A percentile compares a stretch with the other conserved stretches of the same genome.
Conservation (phyloP, 495 filamentous ascomycete species). For the Xylaria cubensis region DNA sequence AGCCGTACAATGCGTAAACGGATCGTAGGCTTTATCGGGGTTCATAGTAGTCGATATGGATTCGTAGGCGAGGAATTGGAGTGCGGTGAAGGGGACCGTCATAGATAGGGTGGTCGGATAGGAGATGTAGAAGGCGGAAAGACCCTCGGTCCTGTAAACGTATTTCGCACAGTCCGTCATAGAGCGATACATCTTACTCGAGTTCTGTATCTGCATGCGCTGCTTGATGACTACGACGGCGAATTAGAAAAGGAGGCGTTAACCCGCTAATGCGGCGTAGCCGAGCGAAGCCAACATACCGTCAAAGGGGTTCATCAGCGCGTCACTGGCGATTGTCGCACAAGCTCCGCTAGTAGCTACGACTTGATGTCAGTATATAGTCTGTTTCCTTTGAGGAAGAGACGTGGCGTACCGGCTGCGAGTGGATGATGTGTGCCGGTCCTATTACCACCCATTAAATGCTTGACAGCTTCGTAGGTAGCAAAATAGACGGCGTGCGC, state of each 20-base stretch:
- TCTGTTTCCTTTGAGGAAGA: constrained; percentile 21
- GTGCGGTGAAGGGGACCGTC: constrained; percentile 96
- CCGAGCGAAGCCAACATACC: constrained; percentile 62
- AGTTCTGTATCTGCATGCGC: constrained; percentile 97
- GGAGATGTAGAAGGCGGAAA: constrained; percentile 95
- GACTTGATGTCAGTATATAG: constrained; percentile 30
- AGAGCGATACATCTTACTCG: constrained; percentile 79
- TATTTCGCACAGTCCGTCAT: constrained; percentile 83
- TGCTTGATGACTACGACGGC: constrained; percentile 87
- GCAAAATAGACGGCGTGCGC: constrained; percentile 98
- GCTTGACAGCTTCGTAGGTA: constrained; percentile 97
- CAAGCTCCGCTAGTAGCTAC: constrained; percentile 88
- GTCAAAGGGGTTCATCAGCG: constrained; percentile 99
- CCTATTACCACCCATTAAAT: constrained; percentile 90
- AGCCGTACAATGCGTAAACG: constrained; percentile 87
- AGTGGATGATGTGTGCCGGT: constrained; percentile 90
- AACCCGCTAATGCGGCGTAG: neutral
- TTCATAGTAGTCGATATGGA: constrained; percentile 94
- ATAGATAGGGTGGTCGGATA: constrained; percentile 98
- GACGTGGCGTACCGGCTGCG: constrained; percentile 72
- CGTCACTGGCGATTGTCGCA: constrained; percentile 95
- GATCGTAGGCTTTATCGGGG: constrained; percentile 82
- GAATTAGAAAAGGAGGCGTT: constrained; percentile 31
- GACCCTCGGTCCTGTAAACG: constrained; percentile 85
- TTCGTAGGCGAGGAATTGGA: constrained; percentile 97